Evolutionary conservation across 2,329 filamentous ascomycete genomes (phyloP).

Genomic region (Talaromyces sp.): DNA sequence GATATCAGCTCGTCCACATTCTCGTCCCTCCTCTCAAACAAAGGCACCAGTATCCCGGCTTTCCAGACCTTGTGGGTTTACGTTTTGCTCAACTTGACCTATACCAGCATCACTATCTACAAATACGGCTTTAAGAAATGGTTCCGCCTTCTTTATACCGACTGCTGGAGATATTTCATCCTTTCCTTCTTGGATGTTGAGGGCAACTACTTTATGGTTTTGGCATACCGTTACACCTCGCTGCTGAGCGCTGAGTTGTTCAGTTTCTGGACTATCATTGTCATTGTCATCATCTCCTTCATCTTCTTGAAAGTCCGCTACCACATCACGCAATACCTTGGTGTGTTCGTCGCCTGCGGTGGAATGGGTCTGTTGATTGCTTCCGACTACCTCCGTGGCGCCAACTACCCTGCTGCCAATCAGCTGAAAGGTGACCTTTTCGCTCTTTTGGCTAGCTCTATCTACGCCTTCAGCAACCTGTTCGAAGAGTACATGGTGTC

Average conservation of each 20-base stretch:
- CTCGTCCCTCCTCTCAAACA: constrained; percentile 65
- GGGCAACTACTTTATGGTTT: constrained; percentile 96
- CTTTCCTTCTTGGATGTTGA: constrained; percentile 91
- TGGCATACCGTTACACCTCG: constrained; percentile 90
- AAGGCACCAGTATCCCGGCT: constrained; percentile 78
- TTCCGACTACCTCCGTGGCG: constrained; percentile 76
- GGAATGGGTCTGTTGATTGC: constrained; percentile 85
- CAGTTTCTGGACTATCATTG: constrained; percentile 97
- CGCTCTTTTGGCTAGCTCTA: constrained; percentile 78
- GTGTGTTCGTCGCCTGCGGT: constrained; percentile 86
- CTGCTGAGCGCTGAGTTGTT: constrained; percentile 90
- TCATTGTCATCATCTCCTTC: constrained; percentile 84
- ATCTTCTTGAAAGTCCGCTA: constrained; percentile 81
- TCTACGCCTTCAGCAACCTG: constrained; percentile 87
- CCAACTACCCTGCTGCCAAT: constrained; percentile 55
- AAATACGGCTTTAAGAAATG: constrained; percentile 73
- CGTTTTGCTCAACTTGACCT: constrained; percentile 75
- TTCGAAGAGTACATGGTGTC: constrained; percentile 92
- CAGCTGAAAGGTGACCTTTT: constrained; percentile 90
- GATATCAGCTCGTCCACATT: constrained; percentile 94
- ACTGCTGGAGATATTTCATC: constrained; percentile 93
- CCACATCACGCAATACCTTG: constrained; percentile 75
- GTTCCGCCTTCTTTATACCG: constrained; percentile 58
- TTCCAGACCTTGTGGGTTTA: constrained; percentile 98
- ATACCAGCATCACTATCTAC: constrained; percentile 74